Evolutionary conservation across 164 flowering plant species (phyloP).

Genomic region (Paratinospora sagittata): DNA sequence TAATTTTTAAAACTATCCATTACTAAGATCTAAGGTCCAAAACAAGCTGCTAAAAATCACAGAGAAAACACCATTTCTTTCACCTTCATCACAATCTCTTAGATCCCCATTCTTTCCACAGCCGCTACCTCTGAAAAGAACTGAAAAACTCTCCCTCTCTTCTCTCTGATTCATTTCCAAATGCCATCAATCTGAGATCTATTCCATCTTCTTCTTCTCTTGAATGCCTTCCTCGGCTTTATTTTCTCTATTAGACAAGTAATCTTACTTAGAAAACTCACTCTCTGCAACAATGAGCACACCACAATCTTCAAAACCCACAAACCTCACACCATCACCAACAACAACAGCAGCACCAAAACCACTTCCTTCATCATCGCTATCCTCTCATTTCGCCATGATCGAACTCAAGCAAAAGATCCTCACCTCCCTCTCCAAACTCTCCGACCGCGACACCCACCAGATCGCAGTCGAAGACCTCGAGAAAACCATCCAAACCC

Average conservation of each 20-base stretch:
- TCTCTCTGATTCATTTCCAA: background rate
- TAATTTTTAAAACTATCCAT: too few relatives aligned
- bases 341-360: too few relatives aligned
- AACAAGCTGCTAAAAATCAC: too few relatives aligned
- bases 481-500: constrained; percentile 52
- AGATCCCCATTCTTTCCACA: background rate
- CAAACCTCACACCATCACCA: constrained; percentile 15
- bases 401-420: constrained; percentile 83
- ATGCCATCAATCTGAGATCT: background rate
- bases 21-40: too few relatives aligned
- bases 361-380: too few relatives aligned
- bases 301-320: constrained; percentile 2
- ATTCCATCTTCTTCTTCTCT: background rate
- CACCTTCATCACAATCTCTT: background rate
- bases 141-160: background rate
- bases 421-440: constrained; percentile 71
- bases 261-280: background rate
- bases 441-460: constrained; percentile 88
- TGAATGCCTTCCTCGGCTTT: background rate
- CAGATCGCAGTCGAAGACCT: constrained; percentile 89
- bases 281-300: background rate
- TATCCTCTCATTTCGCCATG: constrained; percentile 80
- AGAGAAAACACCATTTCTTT: background rate
- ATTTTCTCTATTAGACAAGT: background rate
- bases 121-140: background rate